Conservation (phyloP, 106 monocot genomes). For the Alisma plantagoaquatica region DNA sequence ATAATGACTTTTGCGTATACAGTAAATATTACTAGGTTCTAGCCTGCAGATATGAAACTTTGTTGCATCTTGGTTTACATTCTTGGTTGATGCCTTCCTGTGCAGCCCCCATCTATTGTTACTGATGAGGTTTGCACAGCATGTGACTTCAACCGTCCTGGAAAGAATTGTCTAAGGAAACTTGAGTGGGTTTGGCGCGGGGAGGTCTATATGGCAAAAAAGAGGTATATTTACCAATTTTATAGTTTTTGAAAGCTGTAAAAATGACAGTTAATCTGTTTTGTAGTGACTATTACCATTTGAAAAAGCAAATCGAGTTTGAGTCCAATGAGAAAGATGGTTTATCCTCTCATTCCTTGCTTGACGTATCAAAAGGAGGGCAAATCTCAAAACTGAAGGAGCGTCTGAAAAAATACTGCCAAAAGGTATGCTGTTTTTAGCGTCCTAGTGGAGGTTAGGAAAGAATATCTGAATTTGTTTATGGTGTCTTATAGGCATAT, state of each 20-base stretch:
- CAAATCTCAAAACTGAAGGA: conserved; percentile 81
- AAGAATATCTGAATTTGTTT: not conserved
- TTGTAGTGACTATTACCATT: conserved; percentile 85
- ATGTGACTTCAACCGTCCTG: conserved; percentile 98
- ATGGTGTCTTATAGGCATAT: conserved; percentile 48
- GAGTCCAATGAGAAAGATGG: conserved; percentile 49
- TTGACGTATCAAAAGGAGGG: conserved; percentile 71
- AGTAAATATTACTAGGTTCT: no score
- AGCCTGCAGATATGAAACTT: no score
- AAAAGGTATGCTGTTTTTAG: conserved; percentile 53
- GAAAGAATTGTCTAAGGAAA: conserved; percentile 86
- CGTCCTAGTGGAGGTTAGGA: no score
- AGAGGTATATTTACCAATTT: conserved; percentile 29
- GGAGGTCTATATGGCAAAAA: conserved; percentile 83
- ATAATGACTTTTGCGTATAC: no score
- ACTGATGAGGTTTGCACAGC: conserved; percentile 93
- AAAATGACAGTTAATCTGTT: not conserved
- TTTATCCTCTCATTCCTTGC: conserved; percentile 40
- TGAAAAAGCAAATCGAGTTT: conserved; percentile 92
- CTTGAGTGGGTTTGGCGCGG: conserved; percentile 99
- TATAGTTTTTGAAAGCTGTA: not conserved
- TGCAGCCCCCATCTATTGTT: conserved; percentile 93
- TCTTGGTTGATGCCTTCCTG: not conserved
- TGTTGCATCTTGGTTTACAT: no score
- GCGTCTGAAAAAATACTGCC: conserved; percentile 84